Evolutionary conservation across 495 filamentous ascomycete species (phyloP), one percentile per base, ranked within the genome.

Genomic region (Evansstolkia leycettana): DNA sequence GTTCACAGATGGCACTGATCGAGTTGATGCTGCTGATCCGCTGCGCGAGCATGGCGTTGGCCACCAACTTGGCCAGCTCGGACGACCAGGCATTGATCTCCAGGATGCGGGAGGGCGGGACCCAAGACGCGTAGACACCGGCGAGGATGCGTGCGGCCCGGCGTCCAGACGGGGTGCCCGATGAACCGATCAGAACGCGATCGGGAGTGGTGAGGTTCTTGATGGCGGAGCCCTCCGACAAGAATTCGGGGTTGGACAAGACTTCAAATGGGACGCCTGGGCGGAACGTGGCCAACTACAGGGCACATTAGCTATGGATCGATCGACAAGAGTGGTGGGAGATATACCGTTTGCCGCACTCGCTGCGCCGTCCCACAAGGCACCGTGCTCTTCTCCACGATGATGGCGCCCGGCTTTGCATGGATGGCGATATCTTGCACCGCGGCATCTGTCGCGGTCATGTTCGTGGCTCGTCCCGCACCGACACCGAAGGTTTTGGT

Each of bases 321-420:
- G 28, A 29, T 4, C 28, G 11, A 29, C 5, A 29, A 29, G 11
- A 4, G 7, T 20, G 24, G 41, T 19, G 38, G 31, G 7, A 8
- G 28, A 25, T 33, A n/a, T 49, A 78, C 75, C 38, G 76, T 82
- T 33, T 78, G 69, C 32, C 72, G 67, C 14, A 92, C 70, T 18
- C 74, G 66, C 25, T 84, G 66, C 0, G 84, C 78, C 4, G 84
- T 92, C 13, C 79, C 65, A 44, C 79, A 84, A 4, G 84, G 84
- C 17, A 92, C 84, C 0, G 84, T 92, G 29, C 73, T 79, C 57
- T 89, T 89, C 59, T 89, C 84, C 1, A 89, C 84, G 13, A 92
- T 65, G 38, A 89, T 83, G 28, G 79, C 74, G 14, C 79, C 79
- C 5, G 65, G 53, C 30, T 64, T 72, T 7, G 84, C 76, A 34